Evolutionary conservation across 202 grass and related monocot species (phyloP).

Genomic region (Elaeis oleifera): DNA sequence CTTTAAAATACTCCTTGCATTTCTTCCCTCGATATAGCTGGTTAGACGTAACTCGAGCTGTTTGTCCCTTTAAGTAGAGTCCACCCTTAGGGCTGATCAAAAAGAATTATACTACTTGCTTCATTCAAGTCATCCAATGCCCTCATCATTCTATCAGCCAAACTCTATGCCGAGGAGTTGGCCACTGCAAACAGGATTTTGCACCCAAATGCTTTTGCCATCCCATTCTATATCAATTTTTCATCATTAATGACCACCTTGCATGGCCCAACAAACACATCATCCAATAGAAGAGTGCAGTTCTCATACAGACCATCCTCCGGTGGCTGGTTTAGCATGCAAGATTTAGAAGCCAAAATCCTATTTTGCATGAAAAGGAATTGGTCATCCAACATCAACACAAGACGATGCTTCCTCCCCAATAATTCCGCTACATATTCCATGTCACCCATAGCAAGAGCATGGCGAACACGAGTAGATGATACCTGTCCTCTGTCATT

Average conservation of each 20-base stretch:
- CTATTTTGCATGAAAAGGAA: conserved; percentile 27
- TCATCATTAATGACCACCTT: conserved; percentile 52
- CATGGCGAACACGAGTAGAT: conserved; percentile 79
- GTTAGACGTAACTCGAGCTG: too few relatives aligned
- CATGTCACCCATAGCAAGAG: conserved; percentile 77
- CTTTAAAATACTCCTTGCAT: too few relatives aligned
- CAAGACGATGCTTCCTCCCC: conserved; percentile 82
- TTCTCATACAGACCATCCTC: conserved; percentile 68
- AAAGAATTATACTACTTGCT: too few relatives aligned
- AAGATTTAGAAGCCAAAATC: conserved; percentile 41
- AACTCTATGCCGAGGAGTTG: conserved; percentile 60
- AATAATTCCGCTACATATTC: conserved; percentile 74
- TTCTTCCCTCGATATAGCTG: too few relatives aligned
- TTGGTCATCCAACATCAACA: conserved; percentile 38
- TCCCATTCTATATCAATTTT: conserved; percentile 50
- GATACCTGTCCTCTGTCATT: conserved; percentile 85
- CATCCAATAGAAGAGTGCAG: conserved; percentile 47
- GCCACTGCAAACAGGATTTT: conserved; percentile 28
- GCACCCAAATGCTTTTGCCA: conserved; percentile 22
- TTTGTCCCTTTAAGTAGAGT: too few relatives aligned
- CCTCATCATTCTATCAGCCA: conserved; percentile 31
- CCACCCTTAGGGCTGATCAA: too few relatives aligned
- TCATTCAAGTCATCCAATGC: too few relatives aligned
- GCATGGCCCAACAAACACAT: conserved; percentile 42
- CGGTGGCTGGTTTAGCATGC: conserved; percentile 80